A percentile compares a stretch with the other conserved stretches of the same genome.
Evolutionary conservation across 2,329 filamentous ascomycete genomes (phyloP).

Genomic region (Phaeosphaeriaceae sp.): DNA sequence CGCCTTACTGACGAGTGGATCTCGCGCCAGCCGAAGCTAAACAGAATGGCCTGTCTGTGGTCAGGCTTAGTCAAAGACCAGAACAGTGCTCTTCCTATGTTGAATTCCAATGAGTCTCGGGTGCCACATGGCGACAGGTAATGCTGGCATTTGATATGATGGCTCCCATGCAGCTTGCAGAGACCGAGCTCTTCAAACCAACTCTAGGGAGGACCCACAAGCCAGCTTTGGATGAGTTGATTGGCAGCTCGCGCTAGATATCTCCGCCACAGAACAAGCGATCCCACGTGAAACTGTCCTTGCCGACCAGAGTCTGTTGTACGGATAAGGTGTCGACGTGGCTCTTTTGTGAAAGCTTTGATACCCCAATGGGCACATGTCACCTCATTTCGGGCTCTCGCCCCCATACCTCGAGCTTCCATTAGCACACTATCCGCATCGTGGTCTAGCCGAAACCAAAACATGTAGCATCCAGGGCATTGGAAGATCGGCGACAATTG

Average conservation of each 20-base stretch:
- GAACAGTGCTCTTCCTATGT: slow-evolving; percentile 49
- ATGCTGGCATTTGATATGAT: slow-evolving; percentile 47
- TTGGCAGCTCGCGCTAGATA: slow-evolving; percentile 59
- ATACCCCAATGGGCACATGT: slow-evolving; percentile 74
- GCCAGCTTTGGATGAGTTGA: slow-evolving; percentile 56
- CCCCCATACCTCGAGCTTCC: slow-evolving; percentile 55
- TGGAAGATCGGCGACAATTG: slow-evolving; percentile 71
- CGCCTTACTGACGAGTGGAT: slow-evolving; percentile 68
- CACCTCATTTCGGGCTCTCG: slow-evolving; percentile 60
- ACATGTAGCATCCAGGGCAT: slow-evolving; percentile 51
- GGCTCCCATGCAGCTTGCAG: slow-evolving; percentile 29
- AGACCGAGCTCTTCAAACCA: slow-evolving; percentile 12
- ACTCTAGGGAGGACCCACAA: slow-evolving; percentile 57
- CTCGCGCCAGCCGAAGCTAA: slow-evolving; percentile 39
- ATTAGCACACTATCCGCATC: slow-evolving; percentile 44
- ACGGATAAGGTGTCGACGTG: slow-evolving; percentile 79
- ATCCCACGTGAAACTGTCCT: slow-evolving; percentile 61
- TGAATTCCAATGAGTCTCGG: slow-evolving; percentile 33
- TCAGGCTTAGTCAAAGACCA: slow-evolving; percentile 41
- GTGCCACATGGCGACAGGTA: slow-evolving; percentile 35
- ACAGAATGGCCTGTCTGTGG: slow-evolving; percentile 52
- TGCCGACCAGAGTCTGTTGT: slow-evolving; percentile 72
- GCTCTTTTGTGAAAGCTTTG: slow-evolving; percentile 77
- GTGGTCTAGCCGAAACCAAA: slow-evolving; percentile 22
- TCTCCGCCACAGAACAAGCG: slow-evolving; percentile 53